Evolutionary conservation across 1,284 basidiomycete species (phyloP), one percentile per base, ranked within the genome.

Genomic region (Austroboletus rostrupii): DNA sequence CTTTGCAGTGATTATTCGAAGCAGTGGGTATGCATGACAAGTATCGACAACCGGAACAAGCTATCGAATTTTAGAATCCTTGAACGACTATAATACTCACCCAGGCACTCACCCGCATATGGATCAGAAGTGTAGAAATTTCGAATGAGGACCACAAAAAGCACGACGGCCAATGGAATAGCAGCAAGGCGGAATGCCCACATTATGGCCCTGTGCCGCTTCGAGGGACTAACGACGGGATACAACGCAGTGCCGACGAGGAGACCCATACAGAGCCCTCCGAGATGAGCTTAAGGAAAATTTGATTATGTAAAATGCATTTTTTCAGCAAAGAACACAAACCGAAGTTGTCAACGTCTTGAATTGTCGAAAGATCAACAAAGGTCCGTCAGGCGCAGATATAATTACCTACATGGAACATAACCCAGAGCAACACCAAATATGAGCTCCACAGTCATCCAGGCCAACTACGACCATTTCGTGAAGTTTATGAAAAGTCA

Each of bases 51-150:
- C 94, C 91, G 43, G 82, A 77, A 66, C 95, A 97, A 19, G 92
- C 91, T 80, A 65, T 53, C 46, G 48, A 38, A 44, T 46, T 26
- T 47, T 46, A 54, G 33, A 56, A 35, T 46, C 43, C 33, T 26
- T 32, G 33, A 19, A 0, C 37, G 37, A 41, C 17, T 31, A 43
- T 10, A 10, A 13, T 47, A 31, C 40, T 40, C 50, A 17, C 17
- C 7, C 37, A 23, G 20, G 47, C 26, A 50, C 78, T 19, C 63
- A 87, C 88, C 85, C 41, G 84, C 82, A 62, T 86, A 87, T 16
- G 90, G 90, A 62, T 92, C 79, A 36, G 81, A 82, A 3, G 81
- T 92, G 65, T 95, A 97, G 68, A 98, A 97, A 69, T 98, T 97
- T 55, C 84, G 78, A 29, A 80, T 80, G 33, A 97, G 76, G 4